A percentile compares a stretch with the other conserved stretches of the same genome.
phyloP scores from a whole-genome alignment of 345 rosid species.

The Carallia brachiata region DNA sequence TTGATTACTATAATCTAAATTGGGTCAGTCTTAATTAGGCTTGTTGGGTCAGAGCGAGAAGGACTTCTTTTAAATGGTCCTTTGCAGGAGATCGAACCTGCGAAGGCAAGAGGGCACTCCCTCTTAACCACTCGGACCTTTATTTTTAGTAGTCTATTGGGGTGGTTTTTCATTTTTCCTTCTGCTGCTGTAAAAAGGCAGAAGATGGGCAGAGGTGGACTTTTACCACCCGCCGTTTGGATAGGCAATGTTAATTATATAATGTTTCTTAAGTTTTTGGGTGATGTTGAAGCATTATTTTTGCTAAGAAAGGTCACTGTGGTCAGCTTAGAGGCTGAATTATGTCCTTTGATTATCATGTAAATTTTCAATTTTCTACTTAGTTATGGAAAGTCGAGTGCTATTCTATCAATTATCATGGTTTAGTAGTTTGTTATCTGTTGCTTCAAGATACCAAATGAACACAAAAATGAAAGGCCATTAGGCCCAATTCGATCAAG shows the following conservation, averaged over 20 bases:
- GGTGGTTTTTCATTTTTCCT: conserved; percentile 15
- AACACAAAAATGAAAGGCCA: no score
- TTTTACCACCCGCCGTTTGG: conserved; percentile 46
- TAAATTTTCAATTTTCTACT: conserved; percentile 8
- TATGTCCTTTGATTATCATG: conserved; percentile 9
- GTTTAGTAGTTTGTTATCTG: not conserved
- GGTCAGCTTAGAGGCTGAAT: conserved; percentile 20
- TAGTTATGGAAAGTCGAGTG: conserved; percentile 3
- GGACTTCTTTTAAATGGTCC: conserved; percentile 43
- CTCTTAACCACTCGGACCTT: not conserved
- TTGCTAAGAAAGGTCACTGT: conserved; percentile 7
- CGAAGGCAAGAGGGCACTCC: no score
- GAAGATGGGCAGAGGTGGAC: conserved; percentile 52
- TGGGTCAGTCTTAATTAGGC: conserved; percentile 5
- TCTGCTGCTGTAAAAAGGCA: not conserved
- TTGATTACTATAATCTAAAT: not conserved
- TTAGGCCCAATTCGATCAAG: no score
- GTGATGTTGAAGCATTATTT: not conserved
- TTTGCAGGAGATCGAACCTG: no score
- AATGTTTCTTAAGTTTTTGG: not conserved
- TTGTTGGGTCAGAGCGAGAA: conserved; percentile 18
- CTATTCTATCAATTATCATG: not conserved
- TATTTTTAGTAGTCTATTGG: not conserved
- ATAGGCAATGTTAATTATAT: not conserved
- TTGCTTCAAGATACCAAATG: no score